These are phyloP conservation scores for Vaccinium vitisidaea DNA, from an alignment of 148 eudicot species.

Conservation along the genomic window DNA sequence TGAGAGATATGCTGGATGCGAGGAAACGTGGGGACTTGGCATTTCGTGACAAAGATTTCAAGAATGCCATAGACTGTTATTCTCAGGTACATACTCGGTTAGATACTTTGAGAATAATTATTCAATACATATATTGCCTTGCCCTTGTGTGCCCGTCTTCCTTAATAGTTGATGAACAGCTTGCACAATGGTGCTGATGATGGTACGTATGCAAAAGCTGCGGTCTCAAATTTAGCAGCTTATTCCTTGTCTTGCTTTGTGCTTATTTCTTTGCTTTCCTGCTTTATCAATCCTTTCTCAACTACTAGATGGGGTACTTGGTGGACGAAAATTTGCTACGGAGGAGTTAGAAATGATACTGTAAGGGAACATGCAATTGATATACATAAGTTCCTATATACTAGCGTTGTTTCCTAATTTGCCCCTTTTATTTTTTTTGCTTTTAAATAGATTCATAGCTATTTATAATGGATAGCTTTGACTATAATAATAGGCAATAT, in stretches of 20 bases:
- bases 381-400: no score
- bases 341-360: neutral
- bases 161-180: neutral
- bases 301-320: neutral
- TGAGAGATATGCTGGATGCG: constrained; percentile 94
- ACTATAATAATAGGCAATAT: neutral
- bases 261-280: neutral
- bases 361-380: neutral
- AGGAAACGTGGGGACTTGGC: constrained; percentile 95
- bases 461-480: neutral
- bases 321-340: neutral
- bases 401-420: no score
- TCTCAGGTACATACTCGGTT: constrained; percentile 63
- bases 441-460: neutral
- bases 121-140: neutral
- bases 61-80: constrained; percentile 89
- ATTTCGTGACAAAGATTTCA: constrained; percentile 93
- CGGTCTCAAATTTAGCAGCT: neutral
- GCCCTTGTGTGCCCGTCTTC: neutral
- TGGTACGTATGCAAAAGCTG: neutral
- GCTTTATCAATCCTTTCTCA: neutral
- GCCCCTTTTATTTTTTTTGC: neutral
- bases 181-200: neutral
- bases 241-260: neutral
- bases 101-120: neutral